A percentile compares a stretch with the other conserved stretches of the same genome.
Conservation (phyloP, 2,329 filamentous ascomycete genomes). For the Fusarium nelsonii region DNA sequence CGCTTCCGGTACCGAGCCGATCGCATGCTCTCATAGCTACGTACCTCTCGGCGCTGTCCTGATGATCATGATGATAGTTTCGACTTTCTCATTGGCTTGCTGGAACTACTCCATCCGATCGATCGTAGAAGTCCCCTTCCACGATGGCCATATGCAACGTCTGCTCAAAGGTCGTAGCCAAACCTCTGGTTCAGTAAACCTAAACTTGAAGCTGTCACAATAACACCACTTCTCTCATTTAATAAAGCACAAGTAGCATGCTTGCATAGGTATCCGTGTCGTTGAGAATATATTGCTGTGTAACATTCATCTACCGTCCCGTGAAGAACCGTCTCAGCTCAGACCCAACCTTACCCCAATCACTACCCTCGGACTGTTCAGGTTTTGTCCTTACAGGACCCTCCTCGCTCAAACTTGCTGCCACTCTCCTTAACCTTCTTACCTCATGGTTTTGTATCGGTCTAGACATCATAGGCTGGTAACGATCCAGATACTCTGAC, state of each 20-base stretch:
- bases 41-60: slow-evolving; percentile 17
- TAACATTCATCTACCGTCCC: slow-evolving; percentile 26
- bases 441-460: slow-evolving; percentile 10
- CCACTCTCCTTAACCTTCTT: slow-evolving; percentile 25
- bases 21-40: slow-evolving; percentile 22
- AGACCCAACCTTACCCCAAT: slow-evolving; percentile 42
- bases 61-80: slow-evolving; percentile 11
- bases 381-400: slow-evolving; percentile 1
- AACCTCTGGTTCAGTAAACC: not conserved
- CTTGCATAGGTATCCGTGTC: not conserved
- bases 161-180: not conserved
- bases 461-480: slow-evolving; percentile 41
- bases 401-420: slow-evolving; percentile 28
- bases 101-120: not conserved
- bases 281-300: not conserved
- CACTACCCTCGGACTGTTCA: slow-evolving; percentile 18
- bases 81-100: slow-evolving; percentile 5
- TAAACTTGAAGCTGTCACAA: not conserved
- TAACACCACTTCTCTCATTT: not conserved
- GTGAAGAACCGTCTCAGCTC: slow-evolving; percentile 46
- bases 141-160: not conserved
- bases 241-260: not conserved
- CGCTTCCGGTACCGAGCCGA: slow-evolving; percentile 28
- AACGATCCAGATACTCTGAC: slow-evolving; percentile 54
- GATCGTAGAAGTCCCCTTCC: not conserved